Conservation (phyloP, 768 basidiomycete genomes). For the Serendipita sp. region DNA sequence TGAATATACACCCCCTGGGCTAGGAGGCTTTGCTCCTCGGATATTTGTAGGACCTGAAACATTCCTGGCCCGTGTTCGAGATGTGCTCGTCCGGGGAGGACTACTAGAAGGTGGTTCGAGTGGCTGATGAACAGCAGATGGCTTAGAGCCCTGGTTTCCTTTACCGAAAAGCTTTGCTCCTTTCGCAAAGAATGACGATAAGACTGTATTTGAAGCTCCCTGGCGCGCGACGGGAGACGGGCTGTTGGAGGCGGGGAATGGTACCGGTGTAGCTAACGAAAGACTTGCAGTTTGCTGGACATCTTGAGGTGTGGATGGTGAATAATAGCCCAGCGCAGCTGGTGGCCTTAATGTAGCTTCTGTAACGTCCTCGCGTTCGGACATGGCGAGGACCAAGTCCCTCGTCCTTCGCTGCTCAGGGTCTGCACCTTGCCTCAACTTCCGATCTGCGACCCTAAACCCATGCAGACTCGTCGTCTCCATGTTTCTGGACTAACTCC, state of each 20-base stretch:
- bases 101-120: not conserved
- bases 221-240: not conserved
- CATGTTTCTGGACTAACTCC: conserved; percentile 65
- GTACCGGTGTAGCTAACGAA: not conserved
- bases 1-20: not conserved
- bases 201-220: not conserved
- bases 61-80: not conserved
- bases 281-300: no score
- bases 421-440: not conserved
- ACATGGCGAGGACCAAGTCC: not conserved
- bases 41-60: not conserved
- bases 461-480: conserved; percentile 22
- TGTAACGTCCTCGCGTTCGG: not conserved
- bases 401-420: not conserved
- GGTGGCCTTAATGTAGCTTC: not conserved
- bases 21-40: not conserved
- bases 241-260: not conserved
- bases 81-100: not conserved
- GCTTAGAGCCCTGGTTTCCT: not conserved
- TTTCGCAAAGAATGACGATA: not conserved
- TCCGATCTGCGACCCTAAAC: not conserved
- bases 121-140: not conserved
- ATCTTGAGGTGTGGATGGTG: not conserved
- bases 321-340: not conserved
- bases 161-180: not conserved